These are phyloP conservation scores for Porphyra umbilicalis DNA, from an alignment of 31 red algal genomes.

Conservation along the genomic window DNA sequence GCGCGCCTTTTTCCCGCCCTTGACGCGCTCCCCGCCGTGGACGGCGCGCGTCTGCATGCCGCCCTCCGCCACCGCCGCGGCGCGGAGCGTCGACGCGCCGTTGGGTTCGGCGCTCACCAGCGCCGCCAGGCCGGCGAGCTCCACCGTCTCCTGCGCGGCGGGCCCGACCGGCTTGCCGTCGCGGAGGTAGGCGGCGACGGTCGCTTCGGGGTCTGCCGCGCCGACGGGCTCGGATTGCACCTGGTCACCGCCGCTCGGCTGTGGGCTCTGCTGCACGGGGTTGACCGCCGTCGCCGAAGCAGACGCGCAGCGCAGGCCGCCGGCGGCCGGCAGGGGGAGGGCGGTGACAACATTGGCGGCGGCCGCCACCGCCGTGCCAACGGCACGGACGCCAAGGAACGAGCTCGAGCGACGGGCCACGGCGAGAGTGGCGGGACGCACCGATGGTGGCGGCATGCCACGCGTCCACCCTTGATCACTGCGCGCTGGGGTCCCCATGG, in stretches of 20 bases:
- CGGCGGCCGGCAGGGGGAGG: not conserved
- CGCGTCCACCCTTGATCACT: constrained; percentile 70
- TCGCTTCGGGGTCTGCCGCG: not conserved
- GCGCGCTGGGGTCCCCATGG: constrained; percentile 49
- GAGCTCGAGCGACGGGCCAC: not conserved
- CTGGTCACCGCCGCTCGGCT: not conserved
- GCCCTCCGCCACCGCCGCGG: not conserved
- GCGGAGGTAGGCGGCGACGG: constrained; percentile 28
- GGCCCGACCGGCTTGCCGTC: not conserved
- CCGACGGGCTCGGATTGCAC: not conserved
- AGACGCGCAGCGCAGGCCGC: not conserved
- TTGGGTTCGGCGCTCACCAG: not conserved
- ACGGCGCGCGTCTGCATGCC: constrained; percentile 71
- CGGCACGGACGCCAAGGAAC: not conserved
- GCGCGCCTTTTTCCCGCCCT: constrained; percentile 53
- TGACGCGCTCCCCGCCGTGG: constrained; percentile 84
- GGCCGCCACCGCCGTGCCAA: not conserved
- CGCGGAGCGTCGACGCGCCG: not conserved
- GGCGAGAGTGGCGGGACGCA: not conserved
- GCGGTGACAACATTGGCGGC: not conserved
- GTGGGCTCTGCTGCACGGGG: not conserved
- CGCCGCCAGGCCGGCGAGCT: not conserved
- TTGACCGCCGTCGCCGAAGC: not conserved
- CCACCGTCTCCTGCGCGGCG: not conserved
- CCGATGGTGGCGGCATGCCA: constrained; percentile 62